phyloP scores from a whole-genome alignment of 805 yeast species.

The Priceomyces castillae region DNA sequence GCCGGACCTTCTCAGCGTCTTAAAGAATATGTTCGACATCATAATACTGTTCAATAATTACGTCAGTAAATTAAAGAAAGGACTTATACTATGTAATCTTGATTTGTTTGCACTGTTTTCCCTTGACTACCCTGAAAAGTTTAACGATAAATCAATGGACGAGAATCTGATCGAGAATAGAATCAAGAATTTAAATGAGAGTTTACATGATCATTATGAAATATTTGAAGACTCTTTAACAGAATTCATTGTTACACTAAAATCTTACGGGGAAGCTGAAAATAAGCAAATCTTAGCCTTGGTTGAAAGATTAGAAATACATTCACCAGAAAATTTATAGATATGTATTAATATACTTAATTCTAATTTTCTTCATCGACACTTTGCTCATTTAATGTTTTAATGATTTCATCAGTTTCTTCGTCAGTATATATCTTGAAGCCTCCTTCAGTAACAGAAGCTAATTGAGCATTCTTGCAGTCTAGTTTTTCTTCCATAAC shows the following conservation, averaged over 20 bases:
- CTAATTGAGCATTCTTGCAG: slow-evolving; percentile 91
- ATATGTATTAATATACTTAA: slow-evolving; percentile 2
- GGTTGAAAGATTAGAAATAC: slow-evolving; percentile 40
- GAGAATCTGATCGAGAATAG: slow-evolving; percentile 37
- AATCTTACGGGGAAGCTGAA: slow-evolving; percentile 49
- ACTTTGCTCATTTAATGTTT: slow-evolving; percentile 68
- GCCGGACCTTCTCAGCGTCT: slow-evolving; percentile 46
- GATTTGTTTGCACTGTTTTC: slow-evolving; percentile 42
- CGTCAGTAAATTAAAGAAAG: slow-evolving; percentile 51
- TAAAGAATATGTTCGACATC: slow-evolving; percentile 46
- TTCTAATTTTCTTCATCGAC: slow-evolving; percentile 34
- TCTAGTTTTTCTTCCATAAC: slow-evolving; percentile 99
- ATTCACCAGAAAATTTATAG: slow-evolving; percentile 27
- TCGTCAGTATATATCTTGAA: slow-evolving; percentile 82
- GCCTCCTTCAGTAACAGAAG: slow-evolving; percentile 85
- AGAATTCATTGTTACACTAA: slow-evolving; percentile 46
- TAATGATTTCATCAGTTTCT: slow-evolving; percentile 79
- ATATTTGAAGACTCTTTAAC: slow-evolving; percentile 44
- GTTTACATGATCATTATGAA: slow-evolving; percentile 42
- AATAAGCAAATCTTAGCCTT: slow-evolving; percentile 44
- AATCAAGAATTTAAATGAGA: slow-evolving; percentile 37
- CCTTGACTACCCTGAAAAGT: slow-evolving; percentile 34
- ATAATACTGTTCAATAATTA: slow-evolving; percentile 49
- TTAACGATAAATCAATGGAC: slow-evolving; percentile 39
- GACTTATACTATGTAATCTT: slow-evolving; percentile 48